Percentiles rank a stretch among this genome's conserved stretches.
These are phyloP conservation scores for Mariannaea elegans DNA, from an alignment of 2,329 filamentous ascomycete species.

Conservation along the genomic window DNA sequence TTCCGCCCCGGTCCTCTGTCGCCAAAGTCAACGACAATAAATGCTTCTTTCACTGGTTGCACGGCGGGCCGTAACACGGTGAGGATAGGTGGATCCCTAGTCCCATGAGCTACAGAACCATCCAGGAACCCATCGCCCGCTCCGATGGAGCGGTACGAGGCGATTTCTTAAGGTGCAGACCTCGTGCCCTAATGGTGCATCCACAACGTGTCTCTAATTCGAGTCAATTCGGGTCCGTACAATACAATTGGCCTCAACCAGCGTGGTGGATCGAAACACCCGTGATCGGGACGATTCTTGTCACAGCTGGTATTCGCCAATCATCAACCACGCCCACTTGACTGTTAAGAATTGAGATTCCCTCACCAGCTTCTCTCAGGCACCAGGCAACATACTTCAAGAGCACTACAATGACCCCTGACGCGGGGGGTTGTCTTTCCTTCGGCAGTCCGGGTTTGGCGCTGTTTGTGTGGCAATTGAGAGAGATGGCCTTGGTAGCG, in stretches of 20 bases:
- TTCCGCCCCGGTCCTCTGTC: conserved; percentile 28
- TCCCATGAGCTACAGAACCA: conserved; percentile 34
- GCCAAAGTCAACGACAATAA: conserved; percentile 36
- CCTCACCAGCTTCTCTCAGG: background rate
- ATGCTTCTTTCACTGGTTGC: conserved; percentile 29
- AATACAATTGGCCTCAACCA: conserved; percentile 4
- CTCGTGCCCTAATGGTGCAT: conserved; percentile 43
- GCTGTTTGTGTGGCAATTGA: conserved; percentile 21
- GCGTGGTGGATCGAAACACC: background rate
- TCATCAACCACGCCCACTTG: background rate
- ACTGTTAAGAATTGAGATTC: background rate
- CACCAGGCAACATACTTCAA: background rate
- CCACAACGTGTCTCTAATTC: conserved; percentile 33
- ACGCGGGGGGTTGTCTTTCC: background rate
- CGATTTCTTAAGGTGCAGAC: conserved; percentile 32
- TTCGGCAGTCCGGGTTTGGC: conserved; percentile 2
- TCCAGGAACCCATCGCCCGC: conserved; percentile 31
- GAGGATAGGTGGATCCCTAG: conserved; percentile 39
- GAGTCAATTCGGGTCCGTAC: conserved; percentile 7
- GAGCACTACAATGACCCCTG: background rate
- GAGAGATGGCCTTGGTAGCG: conserved; percentile 30
- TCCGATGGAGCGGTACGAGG: conserved; percentile 39
- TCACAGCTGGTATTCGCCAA: background rate
- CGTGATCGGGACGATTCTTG: conserved; percentile 1
- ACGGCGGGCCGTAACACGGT: conserved; percentile 38